Conservation (phyloP, 2,329 filamentous ascomycete species). For the Pestalotiopsis sp. region DNA sequence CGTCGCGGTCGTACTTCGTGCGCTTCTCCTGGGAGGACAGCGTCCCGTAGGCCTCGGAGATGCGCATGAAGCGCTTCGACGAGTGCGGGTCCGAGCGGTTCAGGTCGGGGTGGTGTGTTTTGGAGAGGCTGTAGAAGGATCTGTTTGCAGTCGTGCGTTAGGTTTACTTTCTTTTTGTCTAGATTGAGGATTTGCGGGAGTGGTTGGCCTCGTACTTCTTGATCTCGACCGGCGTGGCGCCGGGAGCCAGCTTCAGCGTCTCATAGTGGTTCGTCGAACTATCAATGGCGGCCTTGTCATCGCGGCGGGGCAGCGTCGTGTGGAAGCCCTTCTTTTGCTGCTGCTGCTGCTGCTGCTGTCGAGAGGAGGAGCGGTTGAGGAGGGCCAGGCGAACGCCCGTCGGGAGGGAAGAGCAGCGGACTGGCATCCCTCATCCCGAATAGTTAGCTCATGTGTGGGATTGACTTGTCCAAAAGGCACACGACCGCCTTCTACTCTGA, state of each 20-base stretch:
- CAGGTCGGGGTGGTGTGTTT: constrained; percentile 88
- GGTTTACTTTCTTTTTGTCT: background rate
- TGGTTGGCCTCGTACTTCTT: constrained; percentile 81
- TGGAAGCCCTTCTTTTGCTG: constrained; percentile 44
- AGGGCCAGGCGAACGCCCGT: constrained; percentile 24
- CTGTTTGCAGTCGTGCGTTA: constrained; percentile 31
- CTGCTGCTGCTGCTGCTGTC: constrained; percentile 8
- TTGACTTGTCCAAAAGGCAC: background rate
- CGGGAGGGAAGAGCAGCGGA: constrained; percentile 25
- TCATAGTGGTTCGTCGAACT: constrained; percentile 72
- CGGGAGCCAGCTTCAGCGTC: constrained; percentile 68
- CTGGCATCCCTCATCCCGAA: constrained; percentile 14
- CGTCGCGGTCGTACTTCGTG: constrained; percentile 75
- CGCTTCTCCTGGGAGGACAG: constrained; percentile 75
- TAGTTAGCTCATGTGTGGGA: background rate
- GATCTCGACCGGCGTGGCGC: constrained; percentile 73
- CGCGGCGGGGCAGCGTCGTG: constrained; percentile 35
- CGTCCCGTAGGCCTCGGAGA: constrained; percentile 80
- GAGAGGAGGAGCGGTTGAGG: constrained; percentile 2
- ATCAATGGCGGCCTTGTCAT: constrained; percentile 30
- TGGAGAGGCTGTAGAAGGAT: constrained; percentile 88
- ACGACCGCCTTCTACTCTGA: too few relatives aligned
- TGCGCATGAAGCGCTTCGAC: constrained; percentile 73
- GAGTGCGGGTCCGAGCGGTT: constrained; percentile 77
- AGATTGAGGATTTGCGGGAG: background rate